A percentile compares a stretch with the other conserved stretches of the same genome.
Evolutionary conservation across 192 early-diverging fungal genomes (phyloP).

Genomic region (Linnemannia hyalina): DNA sequence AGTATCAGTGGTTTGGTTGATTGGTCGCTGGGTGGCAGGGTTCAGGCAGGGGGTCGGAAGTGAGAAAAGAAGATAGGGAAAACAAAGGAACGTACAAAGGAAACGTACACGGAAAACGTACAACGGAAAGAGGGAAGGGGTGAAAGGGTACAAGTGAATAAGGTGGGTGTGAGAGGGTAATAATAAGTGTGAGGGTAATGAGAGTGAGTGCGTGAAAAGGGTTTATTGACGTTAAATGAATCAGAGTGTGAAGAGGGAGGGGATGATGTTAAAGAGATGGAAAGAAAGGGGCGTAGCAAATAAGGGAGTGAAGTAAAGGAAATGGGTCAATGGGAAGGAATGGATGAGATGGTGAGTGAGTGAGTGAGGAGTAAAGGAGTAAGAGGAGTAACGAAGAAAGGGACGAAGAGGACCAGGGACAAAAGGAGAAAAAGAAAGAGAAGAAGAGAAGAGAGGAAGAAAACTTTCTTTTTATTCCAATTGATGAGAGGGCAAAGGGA

Average conservation of each 20-base stretch:
- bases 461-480: not conserved
- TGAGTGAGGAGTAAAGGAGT: not conserved
- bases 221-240: too few relatives aligned
- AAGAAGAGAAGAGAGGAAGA: not conserved
- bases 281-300: not conserved
- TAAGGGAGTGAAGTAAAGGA: not conserved
- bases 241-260: not conserved
- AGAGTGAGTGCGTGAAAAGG: not conserved
- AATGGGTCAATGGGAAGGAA: not conserved
- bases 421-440: not conserved
- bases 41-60: not conserved
- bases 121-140: not conserved
- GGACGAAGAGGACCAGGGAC: not conserved
- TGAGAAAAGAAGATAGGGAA: not conserved
- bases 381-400: not conserved
- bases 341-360: not conserved
- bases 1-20: not conserved
- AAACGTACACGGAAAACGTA: conserved; percentile 12
- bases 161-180: not conserved
- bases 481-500: not conserved
- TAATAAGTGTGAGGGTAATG: not conserved
- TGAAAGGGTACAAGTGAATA: not conserved
- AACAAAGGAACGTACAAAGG: not conserved
- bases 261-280: not conserved
- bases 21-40: not conserved